Evolutionary conservation across 139 green algal species (phyloP).

Genomic region (Eudorina sp.): DNA sequence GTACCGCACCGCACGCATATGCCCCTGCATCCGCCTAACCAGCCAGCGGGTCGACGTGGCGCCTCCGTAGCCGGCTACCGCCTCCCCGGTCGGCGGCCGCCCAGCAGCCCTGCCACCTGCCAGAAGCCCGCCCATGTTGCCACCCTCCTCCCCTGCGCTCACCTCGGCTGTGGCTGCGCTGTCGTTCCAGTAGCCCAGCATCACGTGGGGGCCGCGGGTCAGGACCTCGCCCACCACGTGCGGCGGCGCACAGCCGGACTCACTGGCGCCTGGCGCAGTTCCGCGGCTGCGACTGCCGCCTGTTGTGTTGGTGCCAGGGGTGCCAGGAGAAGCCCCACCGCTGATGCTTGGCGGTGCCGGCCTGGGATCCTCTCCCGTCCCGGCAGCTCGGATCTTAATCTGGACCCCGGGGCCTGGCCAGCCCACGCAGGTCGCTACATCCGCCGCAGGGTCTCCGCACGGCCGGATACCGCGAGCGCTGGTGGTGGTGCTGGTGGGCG

Average conservation of each 20-base stretch:
- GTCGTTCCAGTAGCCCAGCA: slow-evolving; percentile 84
- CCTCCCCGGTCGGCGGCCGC: background rate
- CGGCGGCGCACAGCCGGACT: background rate
- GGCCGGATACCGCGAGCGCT: background rate
- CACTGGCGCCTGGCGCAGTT: too few relatives aligned
- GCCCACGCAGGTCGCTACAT: slow-evolving; percentile 30
- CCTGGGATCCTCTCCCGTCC: too few relatives aligned
- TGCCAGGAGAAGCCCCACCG: too few relatives aligned
- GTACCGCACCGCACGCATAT: too few relatives aligned
- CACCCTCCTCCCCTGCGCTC: background rate
- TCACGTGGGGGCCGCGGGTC: slow-evolving; percentile 81
- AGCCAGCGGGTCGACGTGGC: too few relatives aligned
- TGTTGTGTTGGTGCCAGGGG: too few relatives aligned
- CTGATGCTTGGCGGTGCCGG: too few relatives aligned
- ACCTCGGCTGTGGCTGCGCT: slow-evolving; percentile 63
- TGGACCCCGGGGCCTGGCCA: slow-evolving; percentile 51
- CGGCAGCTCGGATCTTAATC: slow-evolving; percentile 15
- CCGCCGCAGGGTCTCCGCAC: background rate
- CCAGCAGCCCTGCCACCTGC: background rate
- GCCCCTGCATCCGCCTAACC: too few relatives aligned
- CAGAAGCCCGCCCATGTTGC: too few relatives aligned
- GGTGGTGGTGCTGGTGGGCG: background rate
- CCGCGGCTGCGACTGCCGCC: too few relatives aligned
- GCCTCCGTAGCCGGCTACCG: background rate
- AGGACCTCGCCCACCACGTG: slow-evolving; percentile 72